Percentiles rank a stretch among this genome's conserved stretches.
Evolutionary conservation across 345 rosid species (phyloP).

Genomic region (Rhizophora mangle): DNA sequence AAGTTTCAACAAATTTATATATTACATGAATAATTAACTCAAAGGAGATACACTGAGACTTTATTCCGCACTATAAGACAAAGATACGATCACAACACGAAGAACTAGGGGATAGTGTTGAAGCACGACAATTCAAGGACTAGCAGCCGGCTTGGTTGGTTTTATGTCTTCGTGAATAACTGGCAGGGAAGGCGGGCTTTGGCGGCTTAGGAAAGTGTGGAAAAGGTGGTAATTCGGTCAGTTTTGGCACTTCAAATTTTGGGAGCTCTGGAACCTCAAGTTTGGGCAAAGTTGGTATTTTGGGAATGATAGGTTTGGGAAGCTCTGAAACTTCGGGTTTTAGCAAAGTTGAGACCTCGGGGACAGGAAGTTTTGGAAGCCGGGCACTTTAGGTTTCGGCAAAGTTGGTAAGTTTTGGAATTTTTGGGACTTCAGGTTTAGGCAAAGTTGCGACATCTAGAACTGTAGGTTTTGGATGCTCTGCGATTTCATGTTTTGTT

Average conservation of each 20-base stretch:
- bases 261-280: not conserved
- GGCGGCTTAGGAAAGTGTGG: constrained; percentile 6
- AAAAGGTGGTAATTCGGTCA: not conserved
- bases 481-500: not conserved
- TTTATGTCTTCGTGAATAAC: constrained; percentile 15
- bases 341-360: not conserved
- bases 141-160: not conserved
- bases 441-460: constrained; percentile 2
- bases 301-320: not conserved
- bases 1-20: not conserved
- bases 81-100: too few species aligned
- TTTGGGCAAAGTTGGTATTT: not conserved
- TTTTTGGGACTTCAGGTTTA: not conserved
- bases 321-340: not conserved
- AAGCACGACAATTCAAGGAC: constrained; percentile 5
- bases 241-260: constrained; percentile 4
- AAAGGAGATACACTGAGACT: too few species aligned
- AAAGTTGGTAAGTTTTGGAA: not conserved
- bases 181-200: constrained; percentile 5
- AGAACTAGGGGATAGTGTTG: too few species aligned
- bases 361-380: not conserved
- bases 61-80: too few species aligned
- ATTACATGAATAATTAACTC: not conserved
- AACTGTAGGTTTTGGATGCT: not conserved
- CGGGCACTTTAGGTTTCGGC: constrained; percentile 11